These are phyloP conservation scores for Fragaria vesca DNA, from an alignment of 306 rosid genomes.

Conservation along the genomic window DNA sequence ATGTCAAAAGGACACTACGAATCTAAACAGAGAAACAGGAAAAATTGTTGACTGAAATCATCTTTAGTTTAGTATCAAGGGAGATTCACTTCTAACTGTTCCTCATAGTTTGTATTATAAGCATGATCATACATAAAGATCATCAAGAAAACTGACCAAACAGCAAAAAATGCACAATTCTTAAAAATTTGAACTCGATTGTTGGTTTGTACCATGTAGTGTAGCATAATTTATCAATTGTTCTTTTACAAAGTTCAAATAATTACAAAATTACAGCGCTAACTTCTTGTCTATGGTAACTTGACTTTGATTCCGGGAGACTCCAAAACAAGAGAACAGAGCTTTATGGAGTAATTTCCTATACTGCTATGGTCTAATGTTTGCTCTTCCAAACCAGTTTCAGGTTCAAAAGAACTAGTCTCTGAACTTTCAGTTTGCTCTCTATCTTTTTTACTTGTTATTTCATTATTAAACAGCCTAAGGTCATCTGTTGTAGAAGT, in stretches of 20 bases:
- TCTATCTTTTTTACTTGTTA: conserved; percentile 33
- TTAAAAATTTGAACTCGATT: neutral
- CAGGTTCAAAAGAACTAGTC: conserved; percentile 10
- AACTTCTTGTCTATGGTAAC: conserved; percentile 28
- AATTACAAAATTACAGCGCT: neutral
- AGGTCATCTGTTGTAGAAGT: conserved; percentile 64
- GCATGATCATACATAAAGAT: neutral
- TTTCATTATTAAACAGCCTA: conserved; percentile 44
- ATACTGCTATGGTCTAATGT: conserved; percentile 31
- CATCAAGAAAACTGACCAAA: neutral
- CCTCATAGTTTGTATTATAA: neutral
- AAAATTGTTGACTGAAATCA: neutral
- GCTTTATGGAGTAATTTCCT: conserved; percentile 41
- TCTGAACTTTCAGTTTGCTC: conserved; percentile 30
- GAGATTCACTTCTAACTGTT: neutral
- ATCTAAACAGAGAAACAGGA: neutral
- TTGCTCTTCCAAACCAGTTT: conserved; percentile 31
- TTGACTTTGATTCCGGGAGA: conserved; percentile 44
- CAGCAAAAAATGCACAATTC: neutral
- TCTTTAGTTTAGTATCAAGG: neutral
- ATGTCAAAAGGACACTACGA: neutral
- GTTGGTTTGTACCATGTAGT: neutral
- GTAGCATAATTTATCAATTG: too few relatives aligned
- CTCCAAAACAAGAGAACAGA: conserved; percentile 47
- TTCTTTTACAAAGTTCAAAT: neutral